Percentiles rank a stretch among this genome's conserved stretches.
These are phyloP conservation scores for Solanum corneliomulleri DNA, from an alignment of 257 asterid genomes.

Conservation along the genomic window DNA sequence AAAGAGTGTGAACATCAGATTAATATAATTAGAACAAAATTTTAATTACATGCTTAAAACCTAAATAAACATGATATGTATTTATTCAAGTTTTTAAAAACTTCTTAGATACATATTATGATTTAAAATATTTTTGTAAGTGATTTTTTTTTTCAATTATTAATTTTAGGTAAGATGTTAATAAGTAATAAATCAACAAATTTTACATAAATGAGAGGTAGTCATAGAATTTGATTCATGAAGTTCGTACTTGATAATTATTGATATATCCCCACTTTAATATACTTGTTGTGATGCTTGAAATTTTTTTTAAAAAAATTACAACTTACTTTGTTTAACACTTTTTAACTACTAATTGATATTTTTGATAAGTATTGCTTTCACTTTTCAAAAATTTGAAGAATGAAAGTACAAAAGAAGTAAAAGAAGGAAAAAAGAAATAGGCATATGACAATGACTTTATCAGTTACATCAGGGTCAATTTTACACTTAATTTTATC, in stretches of 20 bases:
- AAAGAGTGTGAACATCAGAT: not conserved
- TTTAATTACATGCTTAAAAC: not conserved
- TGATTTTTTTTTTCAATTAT: not conserved
- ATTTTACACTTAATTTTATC: fast-evolving
- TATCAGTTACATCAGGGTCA: not conserved
- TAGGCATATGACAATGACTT: not conserved
- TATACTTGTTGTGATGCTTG: not conserved
- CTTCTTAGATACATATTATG: not conserved
- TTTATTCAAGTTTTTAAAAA: too few relatives aligned
- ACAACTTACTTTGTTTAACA: too few relatives aligned
- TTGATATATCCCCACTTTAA: not conserved
- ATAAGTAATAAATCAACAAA: too few relatives aligned
- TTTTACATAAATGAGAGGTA: too few relatives aligned
- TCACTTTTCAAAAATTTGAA: not conserved
- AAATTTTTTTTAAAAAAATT: too few relatives aligned
- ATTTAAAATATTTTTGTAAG: too few relatives aligned
- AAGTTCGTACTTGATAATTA: not conserved
- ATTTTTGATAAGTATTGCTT: too few relatives aligned
- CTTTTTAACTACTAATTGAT: not conserved
- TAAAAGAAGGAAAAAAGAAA: too few relatives aligned
- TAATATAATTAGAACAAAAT: not conserved
- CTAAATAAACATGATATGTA: too few relatives aligned
- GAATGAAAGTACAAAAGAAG: not conserved
- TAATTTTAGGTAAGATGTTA: not conserved
- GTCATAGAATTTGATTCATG: too few relatives aligned